A percentile compares a stretch with the other conserved stretches of the same genome.
These are phyloP conservation scores for Thraustotheca clavata DNA, from an alignment of 352 stramenopile genomes.

Conservation along the genomic window DNA sequence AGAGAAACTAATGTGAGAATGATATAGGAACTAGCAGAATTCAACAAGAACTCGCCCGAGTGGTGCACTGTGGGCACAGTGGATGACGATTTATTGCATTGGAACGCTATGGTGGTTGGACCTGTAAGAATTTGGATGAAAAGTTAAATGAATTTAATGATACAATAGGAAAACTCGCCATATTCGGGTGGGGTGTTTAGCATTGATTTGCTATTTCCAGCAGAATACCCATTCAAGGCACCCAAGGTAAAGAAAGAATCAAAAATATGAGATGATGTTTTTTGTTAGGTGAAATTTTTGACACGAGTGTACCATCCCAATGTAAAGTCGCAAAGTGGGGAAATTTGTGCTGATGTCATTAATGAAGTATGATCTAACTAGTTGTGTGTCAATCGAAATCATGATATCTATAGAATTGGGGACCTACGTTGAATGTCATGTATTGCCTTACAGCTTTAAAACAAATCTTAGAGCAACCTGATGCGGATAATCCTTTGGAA, in stretches of 20 bases:
- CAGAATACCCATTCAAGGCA: constrained; percentile 95
- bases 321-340: constrained; percentile 91
- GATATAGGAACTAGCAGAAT: constrained; percentile 71
- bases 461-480: constrained; percentile 92
- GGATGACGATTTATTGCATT: constrained; percentile 85
- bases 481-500: constrained; percentile 95
- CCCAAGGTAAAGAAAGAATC: constrained; percentile 45
- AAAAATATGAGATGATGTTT: background rate
- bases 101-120: constrained; percentile 84
- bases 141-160: background rate
- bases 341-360: constrained; percentile 95
- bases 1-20: background rate
- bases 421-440: constrained; percentile 91
- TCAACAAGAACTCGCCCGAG: constrained; percentile 84
- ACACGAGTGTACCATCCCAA: constrained; percentile 96
- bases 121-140: constrained; percentile 41
- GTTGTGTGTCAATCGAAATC: background rate
- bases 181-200: constrained; percentile 89
- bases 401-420: constrained; percentile 80
- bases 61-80: constrained; percentile 83
- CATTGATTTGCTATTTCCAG: constrained; percentile 92
- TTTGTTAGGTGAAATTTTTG: constrained; percentile 81
- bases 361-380: constrained; percentile 44
- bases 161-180: constrained; percentile 62
- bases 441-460: constrained; percentile 89